phyloP scores from a whole-genome alignment of 768 basidiomycete genomes.

The Amanita exitialis region DNA sequence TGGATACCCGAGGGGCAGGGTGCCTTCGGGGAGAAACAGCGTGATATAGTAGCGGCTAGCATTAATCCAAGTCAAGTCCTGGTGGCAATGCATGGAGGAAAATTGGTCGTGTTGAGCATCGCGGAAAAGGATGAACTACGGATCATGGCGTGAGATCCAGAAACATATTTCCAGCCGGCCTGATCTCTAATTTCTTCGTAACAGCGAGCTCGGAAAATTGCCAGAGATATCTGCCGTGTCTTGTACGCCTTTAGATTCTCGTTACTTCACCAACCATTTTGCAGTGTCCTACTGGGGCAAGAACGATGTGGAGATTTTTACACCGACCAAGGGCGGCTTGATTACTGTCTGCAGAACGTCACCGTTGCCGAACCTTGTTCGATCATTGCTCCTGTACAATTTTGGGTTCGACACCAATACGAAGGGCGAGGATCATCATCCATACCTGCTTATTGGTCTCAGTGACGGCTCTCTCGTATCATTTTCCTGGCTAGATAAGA shows the following conservation, averaged over 20 bases:
- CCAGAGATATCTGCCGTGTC: conserved; percentile 65
- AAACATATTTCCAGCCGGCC: neutral
- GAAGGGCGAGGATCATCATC: conserved; percentile 25
- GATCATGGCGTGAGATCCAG: conserved; percentile 19
- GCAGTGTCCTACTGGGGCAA: conserved; percentile 73
- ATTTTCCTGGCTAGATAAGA: conserved; percentile 35
- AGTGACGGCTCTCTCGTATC: conserved; percentile 64
- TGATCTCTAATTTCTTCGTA: neutral
- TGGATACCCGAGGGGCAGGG: conserved; percentile 23
- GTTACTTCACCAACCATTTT: conserved; percentile 35
- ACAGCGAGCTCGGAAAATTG: conserved; percentile 1
- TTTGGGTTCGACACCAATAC: conserved; percentile 36
- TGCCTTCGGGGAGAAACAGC: conserved; percentile 10
- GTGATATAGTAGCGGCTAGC: conserved; percentile 56
- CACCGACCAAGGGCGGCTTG: conserved; percentile 16
- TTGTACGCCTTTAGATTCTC: conserved; percentile 44
- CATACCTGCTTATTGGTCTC: conserved; percentile 64
- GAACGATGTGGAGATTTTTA: conserved; percentile 50
- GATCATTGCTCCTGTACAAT: conserved; percentile 43
- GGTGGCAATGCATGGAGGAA: conserved; percentile 47
- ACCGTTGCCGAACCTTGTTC: conserved; percentile 30
- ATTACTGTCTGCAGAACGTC: conserved; percentile 24
- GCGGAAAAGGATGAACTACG: conserved; percentile 26
- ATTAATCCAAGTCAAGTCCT: conserved; percentile 61
- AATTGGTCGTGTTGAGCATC: conserved; percentile 40